Percentiles rank a stretch among this genome's conserved stretches.
phyloP scores from a whole-genome alignment of 306 rosid genomes.

The Datisca glomerata region DNA sequence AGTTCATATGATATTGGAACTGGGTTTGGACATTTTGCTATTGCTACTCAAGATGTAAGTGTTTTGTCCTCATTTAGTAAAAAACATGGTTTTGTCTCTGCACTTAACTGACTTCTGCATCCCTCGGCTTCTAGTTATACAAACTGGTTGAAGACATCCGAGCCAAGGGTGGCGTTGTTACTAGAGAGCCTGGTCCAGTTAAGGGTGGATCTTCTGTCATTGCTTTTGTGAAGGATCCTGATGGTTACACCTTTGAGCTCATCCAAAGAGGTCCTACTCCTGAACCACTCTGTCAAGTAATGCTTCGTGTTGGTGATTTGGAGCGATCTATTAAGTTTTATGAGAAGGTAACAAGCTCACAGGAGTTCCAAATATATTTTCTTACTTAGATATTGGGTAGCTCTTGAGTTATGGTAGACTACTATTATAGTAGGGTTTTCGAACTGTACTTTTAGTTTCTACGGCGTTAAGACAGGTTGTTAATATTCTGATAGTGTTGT shows the following conservation, averaged over 20 bases:
- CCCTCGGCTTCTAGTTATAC: conserved; percentile 46
- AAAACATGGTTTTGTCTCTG: conserved; percentile 2
- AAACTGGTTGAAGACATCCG: conserved; percentile 59
- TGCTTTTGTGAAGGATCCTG: conserved; percentile 91
- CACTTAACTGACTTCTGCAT: conserved; percentile 13
- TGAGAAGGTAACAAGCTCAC: conserved; percentile 48
- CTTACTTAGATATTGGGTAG: too few species aligned
- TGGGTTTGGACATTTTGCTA: conserved; percentile 93
- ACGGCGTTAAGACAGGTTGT: too few species aligned
- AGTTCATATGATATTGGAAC: conserved; percentile 76
- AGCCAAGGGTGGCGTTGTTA: conserved; percentile 66
- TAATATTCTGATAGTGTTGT: too few species aligned
- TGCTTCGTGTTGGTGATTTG: conserved; percentile 94
- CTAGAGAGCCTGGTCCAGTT: conserved; percentile 90
- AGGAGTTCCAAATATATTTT: not conserved
- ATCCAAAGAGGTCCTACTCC: conserved; percentile 72
- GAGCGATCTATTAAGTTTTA: conserved; percentile 85
- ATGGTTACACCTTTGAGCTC: conserved; percentile 77
- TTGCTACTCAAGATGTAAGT: conserved; percentile 77
- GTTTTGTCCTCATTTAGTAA: conserved; percentile 3
- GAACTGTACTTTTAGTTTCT: too few species aligned
- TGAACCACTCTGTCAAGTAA: conserved; percentile 86
- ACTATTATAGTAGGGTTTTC: too few species aligned
- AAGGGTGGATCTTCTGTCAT: conserved; percentile 61
- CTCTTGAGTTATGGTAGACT: too few species aligned